Evolutionary conservation across 768 basidiomycete genomes (phyloP).

Genomic region (Amanita molliuscula): DNA sequence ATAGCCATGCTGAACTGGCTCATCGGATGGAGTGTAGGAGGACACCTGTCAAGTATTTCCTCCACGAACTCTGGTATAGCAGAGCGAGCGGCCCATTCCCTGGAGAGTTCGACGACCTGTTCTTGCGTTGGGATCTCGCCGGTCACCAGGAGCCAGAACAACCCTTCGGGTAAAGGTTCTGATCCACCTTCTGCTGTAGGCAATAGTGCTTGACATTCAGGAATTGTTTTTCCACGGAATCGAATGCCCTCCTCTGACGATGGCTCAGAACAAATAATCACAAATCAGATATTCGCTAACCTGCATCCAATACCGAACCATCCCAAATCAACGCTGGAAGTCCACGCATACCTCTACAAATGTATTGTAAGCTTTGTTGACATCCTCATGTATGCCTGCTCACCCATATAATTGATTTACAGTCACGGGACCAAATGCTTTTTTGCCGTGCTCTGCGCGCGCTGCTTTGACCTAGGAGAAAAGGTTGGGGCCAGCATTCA

Average conservation of each 20-base stretch:
- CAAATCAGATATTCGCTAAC: slow-evolving; percentile 26
- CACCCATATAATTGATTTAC: slow-evolving; percentile 90
- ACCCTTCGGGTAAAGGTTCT: slow-evolving; percentile 87
- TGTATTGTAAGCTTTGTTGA: slow-evolving; percentile 6
- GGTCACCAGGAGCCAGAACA: slow-evolving; percentile 94
- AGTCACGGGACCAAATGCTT: slow-evolving; percentile 83
- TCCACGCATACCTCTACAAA: slow-evolving; percentile 70
- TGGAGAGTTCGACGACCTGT: slow-evolving; percentile 77
- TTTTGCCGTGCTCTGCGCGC: slow-evolving; percentile 82
- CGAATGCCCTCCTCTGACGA: slow-evolving; percentile 86
- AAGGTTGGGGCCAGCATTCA: slow-evolving; percentile 1
- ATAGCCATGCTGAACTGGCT: slow-evolving; percentile 96
- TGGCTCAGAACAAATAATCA: slow-evolving; percentile 7
- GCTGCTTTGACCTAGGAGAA: slow-evolving; percentile 62
- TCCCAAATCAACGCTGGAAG: slow-evolving; percentile 97
- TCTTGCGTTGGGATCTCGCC: slow-evolving; percentile 90
- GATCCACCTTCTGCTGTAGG: slow-evolving; percentile 84
- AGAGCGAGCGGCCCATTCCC: slow-evolving; percentile 92
- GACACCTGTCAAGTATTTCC: slow-evolving; percentile 89
- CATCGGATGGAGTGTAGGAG: slow-evolving; percentile 95
- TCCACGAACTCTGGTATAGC: slow-evolving; percentile 92
- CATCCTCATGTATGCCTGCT: slow-evolving; percentile 10
- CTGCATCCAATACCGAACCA: slow-evolving; percentile 92
- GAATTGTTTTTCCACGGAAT: slow-evolving; percentile 94
- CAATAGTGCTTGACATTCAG: slow-evolving; percentile 76